Base-by-base conservation (phyloP, 2,329 filamentous ascomycete genomes). In the Elsinoe australis region DNA sequence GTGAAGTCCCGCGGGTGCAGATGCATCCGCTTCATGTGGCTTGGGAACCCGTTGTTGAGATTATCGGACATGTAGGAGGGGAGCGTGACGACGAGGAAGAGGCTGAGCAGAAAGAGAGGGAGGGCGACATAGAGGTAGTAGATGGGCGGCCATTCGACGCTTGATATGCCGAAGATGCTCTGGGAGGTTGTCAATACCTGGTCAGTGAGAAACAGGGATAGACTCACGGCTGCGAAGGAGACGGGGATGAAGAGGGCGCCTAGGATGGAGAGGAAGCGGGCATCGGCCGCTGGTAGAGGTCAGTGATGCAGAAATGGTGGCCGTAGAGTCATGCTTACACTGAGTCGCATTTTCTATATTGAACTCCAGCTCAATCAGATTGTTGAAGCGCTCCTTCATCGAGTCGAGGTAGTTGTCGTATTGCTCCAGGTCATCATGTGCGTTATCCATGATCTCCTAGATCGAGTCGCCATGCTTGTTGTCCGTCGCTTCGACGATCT, bases 331-430 rank as follows among this genome's bases (percentile, higher is more conserved):
- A 28, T 24, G 29, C 45, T 6, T 8, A 48, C 45, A 57, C 48
- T 65, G 62, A 6, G 58, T 58, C 2, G 61, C 59, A 41, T 61
- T 65, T 38, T 61, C 58, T 34, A 65, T 64, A 52, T 65, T 66
- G 59, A 66, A 65, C 36, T 66, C 63, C 49, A 65, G 59, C 36
- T 64, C 62, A 44, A 65, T 62, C 10, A 65, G 54, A 47, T 65
- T 65, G 57, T 61, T 63, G 54, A 64, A 64, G 28, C 62, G 60
- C 49, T 65, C 63, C 51, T 63, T 64, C 10, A 64, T 51, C 3
- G 57, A 55, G 32, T 64, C 60, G 21, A 65, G 54, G 2, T 60
- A 58, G 28, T 56, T 55, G 32, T 63, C 59, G 48, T 58, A 63
- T 22, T 65, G 63, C 9, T 60, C 61, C 5, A 66, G 55, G 41